Percentiles rank a stretch among this genome's conserved stretches.
Evolutionary conservation across 805 yeast species (phyloP).

Genomic region (Candida krabiensis): DNA sequence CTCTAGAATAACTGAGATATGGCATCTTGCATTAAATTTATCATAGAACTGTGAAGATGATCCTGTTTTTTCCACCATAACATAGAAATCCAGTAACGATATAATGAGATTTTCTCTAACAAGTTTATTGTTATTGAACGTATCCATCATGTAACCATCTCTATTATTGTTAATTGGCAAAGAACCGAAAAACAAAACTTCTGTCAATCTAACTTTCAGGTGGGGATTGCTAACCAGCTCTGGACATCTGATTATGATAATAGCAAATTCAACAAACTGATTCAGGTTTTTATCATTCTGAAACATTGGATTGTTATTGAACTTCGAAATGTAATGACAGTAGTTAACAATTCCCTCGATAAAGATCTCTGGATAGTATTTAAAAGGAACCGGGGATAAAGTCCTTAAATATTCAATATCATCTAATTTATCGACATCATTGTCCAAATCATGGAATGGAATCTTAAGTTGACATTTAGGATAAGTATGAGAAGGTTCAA

Average conservation of each 20-base stretch:
- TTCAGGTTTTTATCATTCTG: slow-evolving; percentile 51
- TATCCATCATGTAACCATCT: slow-evolving; percentile 72
- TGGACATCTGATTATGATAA: slow-evolving; percentile 78
- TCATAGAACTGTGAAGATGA: slow-evolving; percentile 94
- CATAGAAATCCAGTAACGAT: slow-evolving; percentile 85
- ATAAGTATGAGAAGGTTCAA: slow-evolving; percentile 69
- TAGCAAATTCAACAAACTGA: slow-evolving; percentile 66
- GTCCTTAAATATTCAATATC: slow-evolving; percentile 69
- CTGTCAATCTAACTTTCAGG: slow-evolving; percentile 80
- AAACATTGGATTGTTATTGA: slow-evolving; percentile 56
- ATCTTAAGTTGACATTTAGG: slow-evolving; percentile 53
- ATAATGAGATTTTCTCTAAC: slow-evolving; percentile 70
- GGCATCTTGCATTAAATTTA: slow-evolving; percentile 87
- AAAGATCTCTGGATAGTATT: slow-evolving; percentile 80
- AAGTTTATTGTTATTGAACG: slow-evolving; percentile 62
- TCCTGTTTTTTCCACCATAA: slow-evolving; percentile 94
- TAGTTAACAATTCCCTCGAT: slow-evolving; percentile 81
- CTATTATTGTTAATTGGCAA: slow-evolving; percentile 52
- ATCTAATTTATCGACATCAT: slow-evolving; percentile 67
- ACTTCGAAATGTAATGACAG: slow-evolving; percentile 59
- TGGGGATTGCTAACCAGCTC: slow-evolving; percentile 90
- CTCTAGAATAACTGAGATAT: slow-evolving; percentile 80
- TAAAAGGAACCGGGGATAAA: slow-evolving; percentile 73
- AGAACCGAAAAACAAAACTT: slow-evolving; percentile 75
- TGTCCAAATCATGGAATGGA: slow-evolving; percentile 59